phyloP scores from a whole-genome alignment of 352 stramenopile genomes.

The Salisapilia sapeloensis region DNA sequence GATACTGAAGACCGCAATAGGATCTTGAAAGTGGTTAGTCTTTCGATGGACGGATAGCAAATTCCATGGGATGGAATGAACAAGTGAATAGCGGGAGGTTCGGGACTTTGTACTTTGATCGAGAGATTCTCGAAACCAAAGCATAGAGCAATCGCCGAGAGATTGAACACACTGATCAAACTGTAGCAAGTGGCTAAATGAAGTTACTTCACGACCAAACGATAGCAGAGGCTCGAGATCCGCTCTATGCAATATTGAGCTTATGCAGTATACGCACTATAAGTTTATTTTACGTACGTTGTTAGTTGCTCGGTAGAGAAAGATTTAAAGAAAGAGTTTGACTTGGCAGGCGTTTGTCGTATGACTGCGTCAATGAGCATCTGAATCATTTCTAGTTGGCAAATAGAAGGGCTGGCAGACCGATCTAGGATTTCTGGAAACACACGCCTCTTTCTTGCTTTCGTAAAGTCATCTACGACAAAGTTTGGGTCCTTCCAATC shows the following conservation, averaged over 20 bases:
- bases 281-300: too few relatives aligned
- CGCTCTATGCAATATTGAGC: conserved; percentile 10
- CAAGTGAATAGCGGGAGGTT: too few relatives aligned
- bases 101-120: too few relatives aligned
- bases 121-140: conserved; percentile 78
- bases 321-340: too few relatives aligned
- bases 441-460: conserved; percentile 21
- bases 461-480: conserved; percentile 27
- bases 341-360: too few relatives aligned
- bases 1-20: too few relatives aligned
- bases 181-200: conserved; percentile 38
- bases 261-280: not conserved
- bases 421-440: conserved; percentile 15
- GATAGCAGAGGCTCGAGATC: conserved; percentile 37
- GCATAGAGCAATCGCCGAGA: conserved; percentile 37
- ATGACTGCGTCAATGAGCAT: conserved; percentile 28
- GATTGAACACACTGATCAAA: conserved; percentile 23
- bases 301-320: too few relatives aligned
- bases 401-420: conserved; percentile 10
- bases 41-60: too few relatives aligned
- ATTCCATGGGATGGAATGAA: too few relatives aligned
- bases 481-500: conserved; percentile 29
- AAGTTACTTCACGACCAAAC: conserved; percentile 25
- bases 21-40: too few relatives aligned
- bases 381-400: conserved; percentile 32